phyloP scores from a whole-genome alignment of 1,284 basidiomycete genomes.

The Tausonia pullulans region DNA sequence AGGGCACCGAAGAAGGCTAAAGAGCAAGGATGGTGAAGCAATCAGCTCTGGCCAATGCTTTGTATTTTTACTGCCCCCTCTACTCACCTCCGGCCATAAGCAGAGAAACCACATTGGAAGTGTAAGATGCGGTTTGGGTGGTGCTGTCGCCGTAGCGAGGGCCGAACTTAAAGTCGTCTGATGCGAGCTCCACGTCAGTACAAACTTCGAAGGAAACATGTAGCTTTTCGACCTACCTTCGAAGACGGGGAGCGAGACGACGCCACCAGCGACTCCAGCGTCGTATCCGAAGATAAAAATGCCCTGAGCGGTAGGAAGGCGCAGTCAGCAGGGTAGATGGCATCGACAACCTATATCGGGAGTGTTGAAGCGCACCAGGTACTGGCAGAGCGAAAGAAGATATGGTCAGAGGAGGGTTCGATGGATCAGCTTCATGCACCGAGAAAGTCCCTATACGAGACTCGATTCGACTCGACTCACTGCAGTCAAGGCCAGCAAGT shows the following conservation, averaged over 20 bases:
- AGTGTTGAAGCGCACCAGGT: too few species aligned
- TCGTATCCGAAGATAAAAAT: not conserved
- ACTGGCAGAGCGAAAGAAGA: too few species aligned
- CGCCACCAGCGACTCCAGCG: slow-evolving; percentile 11
- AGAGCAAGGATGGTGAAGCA: not conserved
- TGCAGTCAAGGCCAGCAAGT: too few species aligned
- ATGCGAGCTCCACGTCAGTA: not conserved
- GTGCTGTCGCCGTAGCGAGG: not conserved
- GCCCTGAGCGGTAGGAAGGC: not conserved
- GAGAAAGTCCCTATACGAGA: too few species aligned
- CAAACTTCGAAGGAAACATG: not conserved
- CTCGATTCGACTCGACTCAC: too few species aligned
- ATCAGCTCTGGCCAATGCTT: not conserved
- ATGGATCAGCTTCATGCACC: too few species aligned
- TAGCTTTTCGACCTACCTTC: not conserved
- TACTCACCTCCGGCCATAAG: not conserved
- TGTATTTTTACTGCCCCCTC: too few species aligned
- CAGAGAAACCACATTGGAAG: not conserved
- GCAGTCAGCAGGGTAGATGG: too few species aligned
- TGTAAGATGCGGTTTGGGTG: not conserved
- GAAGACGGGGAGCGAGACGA: not conserved
- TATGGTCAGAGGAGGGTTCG: too few species aligned
- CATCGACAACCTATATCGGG: too few species aligned
- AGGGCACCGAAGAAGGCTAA: slow-evolving; percentile 59
- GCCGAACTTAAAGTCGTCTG: not conserved